Percentiles rank a stretch among this genome's conserved stretches.
Conservation (phyloP, 148 eudicot species). For the Nyssa sinensis region DNA sequence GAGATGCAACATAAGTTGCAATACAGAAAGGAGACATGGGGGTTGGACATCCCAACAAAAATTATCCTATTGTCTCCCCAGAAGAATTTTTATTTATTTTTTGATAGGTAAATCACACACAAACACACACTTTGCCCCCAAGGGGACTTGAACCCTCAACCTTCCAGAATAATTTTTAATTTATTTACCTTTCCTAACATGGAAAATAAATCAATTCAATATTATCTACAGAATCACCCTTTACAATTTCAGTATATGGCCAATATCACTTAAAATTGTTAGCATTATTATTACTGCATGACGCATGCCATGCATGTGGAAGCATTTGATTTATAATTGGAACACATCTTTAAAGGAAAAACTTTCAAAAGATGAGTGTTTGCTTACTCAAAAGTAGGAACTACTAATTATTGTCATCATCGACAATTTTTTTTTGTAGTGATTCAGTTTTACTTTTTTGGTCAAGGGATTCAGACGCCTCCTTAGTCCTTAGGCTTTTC, state of each 20-base stretch:
- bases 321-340: not conserved
- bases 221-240: not conserved
- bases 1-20: not conserved
- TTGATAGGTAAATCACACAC: too few relatives aligned
- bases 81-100: not conserved
- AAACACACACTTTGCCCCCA: too few relatives aligned
- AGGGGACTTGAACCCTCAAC: too few relatives aligned
- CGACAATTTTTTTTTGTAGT: too few relatives aligned
- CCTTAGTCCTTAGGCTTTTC: not conserved
- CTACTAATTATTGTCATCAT: too few relatives aligned
- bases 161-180: too few relatives aligned
- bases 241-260: not conserved
- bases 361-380: too few relatives aligned
- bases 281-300: not conserved
- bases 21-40: not conserved
- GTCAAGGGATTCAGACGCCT: not conserved
- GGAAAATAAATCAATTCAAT: not conserved
- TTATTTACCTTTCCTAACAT: not conserved
- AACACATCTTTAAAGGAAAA: not conserved
- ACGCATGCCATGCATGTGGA: constrained; percentile 1
- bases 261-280: not conserved
- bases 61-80: not conserved
- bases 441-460: too few relatives aligned
- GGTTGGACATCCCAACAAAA: not conserved
- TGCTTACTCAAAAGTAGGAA: too few relatives aligned